Base-by-base conservation (phyloP, 208 protist species). In the Blastocrithidia nonstop region DNA sequence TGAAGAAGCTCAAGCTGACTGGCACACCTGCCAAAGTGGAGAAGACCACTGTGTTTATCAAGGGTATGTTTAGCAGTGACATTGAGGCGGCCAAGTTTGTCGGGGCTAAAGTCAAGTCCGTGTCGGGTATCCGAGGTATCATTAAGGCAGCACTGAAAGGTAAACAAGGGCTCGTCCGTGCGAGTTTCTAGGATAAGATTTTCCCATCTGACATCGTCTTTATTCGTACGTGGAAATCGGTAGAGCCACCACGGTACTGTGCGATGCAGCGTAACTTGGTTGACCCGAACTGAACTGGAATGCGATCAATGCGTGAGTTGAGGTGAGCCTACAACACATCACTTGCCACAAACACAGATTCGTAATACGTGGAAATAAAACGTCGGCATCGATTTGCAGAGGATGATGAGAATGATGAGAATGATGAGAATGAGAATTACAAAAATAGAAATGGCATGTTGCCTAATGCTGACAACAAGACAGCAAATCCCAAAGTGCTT, bases 161-260 rank as follows among this genome's bases (percentile, higher is more conserved):
- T 8, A 86, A 88, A 50, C 45, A 76, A 25, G 96, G 96, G 24
- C 50, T 86, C 20, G 96, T 99, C 49, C 86, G 98, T 19, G 96
- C 95, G 4, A 99, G 96, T 9, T 99, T 99, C 56, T 98, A 99
- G 82, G 98, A 99, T 65, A 98, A 98, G 65, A 63, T 99, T n/a
- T 74, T 98, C 16, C 80, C 71, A 24, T 90, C 82, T 39, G 98
- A 99, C 66, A 99, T 99, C 54, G 81, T 99, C 4, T 99, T 99
- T 51, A 85, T 99, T 15, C 71, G 96, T n/a, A 75, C 95, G 11
- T 99, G 97, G 97, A 97, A 96, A 27, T 72, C 82, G 0, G 91
- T 99, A 0, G 55, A 93, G 23, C 82, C 95, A 19, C 69, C 71
- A 7, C 77, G 88, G 41, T 98, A 98, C 61, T 99, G 98, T 72